These are phyloP conservation scores for Dictyostelium citrinum DNA, from an alignment of 78 protist species.

Conservation along the genomic window DNA sequence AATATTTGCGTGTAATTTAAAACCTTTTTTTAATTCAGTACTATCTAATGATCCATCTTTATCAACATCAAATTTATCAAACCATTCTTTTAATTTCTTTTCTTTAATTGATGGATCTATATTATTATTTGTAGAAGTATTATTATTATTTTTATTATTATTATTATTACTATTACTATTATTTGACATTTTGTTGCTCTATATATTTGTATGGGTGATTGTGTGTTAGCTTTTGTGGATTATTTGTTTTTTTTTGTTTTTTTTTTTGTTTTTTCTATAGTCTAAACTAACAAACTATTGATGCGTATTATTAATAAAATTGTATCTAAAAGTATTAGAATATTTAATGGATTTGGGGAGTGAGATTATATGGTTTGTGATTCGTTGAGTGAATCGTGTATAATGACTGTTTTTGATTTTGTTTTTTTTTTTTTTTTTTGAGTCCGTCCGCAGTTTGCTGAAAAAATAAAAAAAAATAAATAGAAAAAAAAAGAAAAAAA, in stretches of 20 bases:
- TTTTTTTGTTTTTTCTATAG: not conserved
- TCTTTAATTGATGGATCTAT: not conserved
- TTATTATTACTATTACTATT: slow-evolving; percentile 1
- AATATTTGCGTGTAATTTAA: slow-evolving; percentile 23
- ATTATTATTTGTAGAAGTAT: not conserved
- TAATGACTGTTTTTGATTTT: not conserved
- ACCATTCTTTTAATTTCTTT: slow-evolving; percentile 21
- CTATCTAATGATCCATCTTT: slow-evolving; percentile 43
- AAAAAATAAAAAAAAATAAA: not conserved
- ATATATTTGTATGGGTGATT: not conserved
- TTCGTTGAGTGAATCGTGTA: not conserved
- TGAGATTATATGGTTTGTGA: not conserved
- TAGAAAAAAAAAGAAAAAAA: not conserved
- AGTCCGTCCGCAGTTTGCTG: not conserved
- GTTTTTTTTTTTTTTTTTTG: not conserved
- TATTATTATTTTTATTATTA: not conserved
- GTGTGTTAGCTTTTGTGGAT: not conserved
- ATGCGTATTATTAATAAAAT: not conserved
- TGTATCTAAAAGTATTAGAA: not conserved
- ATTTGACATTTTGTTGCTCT: not conserved
- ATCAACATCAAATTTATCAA: slow-evolving; percentile 57
- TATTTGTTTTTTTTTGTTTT: not conserved
- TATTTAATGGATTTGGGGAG: not conserved
- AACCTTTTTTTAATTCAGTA: slow-evolving; percentile 43
- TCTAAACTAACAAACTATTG: slow-evolving; percentile 4